Evolutionary conservation across 2,329 filamentous ascomycete species (phyloP).

Genomic region (Pseudocercospora pini-densiflorae): DNA sequence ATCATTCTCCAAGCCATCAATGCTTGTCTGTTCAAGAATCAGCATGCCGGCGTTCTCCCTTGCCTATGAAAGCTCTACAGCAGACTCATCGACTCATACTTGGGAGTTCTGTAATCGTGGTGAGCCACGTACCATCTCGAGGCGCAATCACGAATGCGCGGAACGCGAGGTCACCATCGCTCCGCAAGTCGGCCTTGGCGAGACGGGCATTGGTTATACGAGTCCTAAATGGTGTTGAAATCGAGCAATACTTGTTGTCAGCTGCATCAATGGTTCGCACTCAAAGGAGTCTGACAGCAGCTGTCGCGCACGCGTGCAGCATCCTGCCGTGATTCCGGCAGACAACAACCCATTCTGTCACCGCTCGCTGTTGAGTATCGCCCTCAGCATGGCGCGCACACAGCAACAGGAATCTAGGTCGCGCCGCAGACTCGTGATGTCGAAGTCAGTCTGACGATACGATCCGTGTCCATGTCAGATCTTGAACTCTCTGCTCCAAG

Average conservation of each 20-base stretch:
- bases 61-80: neutral
- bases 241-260: neutral
- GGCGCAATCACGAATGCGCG: neutral
- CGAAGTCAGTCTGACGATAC: neutral
- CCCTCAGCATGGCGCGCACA: neutral
- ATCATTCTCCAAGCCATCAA: neutral
- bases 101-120: neutral
- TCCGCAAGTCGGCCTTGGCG: slow-evolving; percentile 1
- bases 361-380: neutral
- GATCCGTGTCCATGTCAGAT: neutral
- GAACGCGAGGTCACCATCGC: neutral
- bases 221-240: neutral
- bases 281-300: neutral
- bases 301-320: neutral
- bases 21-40: neutral
- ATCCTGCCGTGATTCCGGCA: neutral
- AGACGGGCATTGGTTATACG: neutral
- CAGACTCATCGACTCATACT: neutral
- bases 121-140: neutral
- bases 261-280: neutral
- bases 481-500: neutral
- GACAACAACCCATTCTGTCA: neutral
- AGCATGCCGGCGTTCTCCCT: neutral
- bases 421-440: neutral
- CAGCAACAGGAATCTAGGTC: neutral